Conservation (phyloP, 192 early-diverging fungal species). For the Rhizoclosmatium sp. region DNA sequence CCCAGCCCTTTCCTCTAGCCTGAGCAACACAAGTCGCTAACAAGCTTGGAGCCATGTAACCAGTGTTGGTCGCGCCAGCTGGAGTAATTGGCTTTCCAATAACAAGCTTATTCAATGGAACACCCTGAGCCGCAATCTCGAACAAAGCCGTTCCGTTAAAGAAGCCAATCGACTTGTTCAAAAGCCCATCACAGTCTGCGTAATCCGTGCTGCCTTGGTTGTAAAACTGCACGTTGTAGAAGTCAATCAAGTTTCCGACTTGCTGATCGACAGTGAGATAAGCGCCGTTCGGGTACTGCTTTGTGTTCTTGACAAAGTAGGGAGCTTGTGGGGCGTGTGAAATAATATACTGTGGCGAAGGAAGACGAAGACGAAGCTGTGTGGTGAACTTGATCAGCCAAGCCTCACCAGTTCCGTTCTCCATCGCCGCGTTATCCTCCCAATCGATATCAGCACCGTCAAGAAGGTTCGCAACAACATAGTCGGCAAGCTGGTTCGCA, state of each 20-base stretch:
- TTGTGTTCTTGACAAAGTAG: slow-evolving; percentile 41
- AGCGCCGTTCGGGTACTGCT: slow-evolving; percentile 46
- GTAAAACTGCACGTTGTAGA: slow-evolving; percentile 51
- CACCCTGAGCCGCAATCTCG: slow-evolving; percentile 38
- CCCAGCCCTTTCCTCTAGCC: slow-evolving; percentile 43
- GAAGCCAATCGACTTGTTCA: slow-evolving; percentile 38
- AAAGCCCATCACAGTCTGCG: slow-evolving; percentile 30
- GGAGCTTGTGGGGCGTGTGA: slow-evolving; percentile 50
- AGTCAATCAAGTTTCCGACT: slow-evolving; percentile 49
- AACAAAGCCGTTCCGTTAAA: slow-evolving; percentile 42
- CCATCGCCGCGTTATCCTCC: slow-evolving; percentile 51
- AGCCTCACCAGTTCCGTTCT: slow-evolving; percentile 44
- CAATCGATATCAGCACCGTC: slow-evolving; percentile 53
- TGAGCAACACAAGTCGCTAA: slow-evolving; percentile 44
- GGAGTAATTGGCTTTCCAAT: slow-evolving; percentile 51
- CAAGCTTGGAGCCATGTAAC: slow-evolving; percentile 41
- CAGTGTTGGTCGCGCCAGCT: slow-evolving; percentile 50
- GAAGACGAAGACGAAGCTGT: slow-evolving; percentile 38
- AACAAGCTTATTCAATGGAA: slow-evolving; percentile 39
- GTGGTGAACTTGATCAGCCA: slow-evolving; percentile 47
- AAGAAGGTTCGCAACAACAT: slow-evolving; percentile 44
- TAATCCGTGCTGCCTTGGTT: slow-evolving; percentile 47
- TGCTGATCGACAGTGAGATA: slow-evolving; percentile 40
- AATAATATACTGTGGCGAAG: slow-evolving; percentile 37
- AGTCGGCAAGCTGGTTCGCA: slow-evolving; percentile 41